Evolutionary conservation across 192 early-diverging fungal species (phyloP).

Genomic region (Lunasporangiospora selenospora): DNA sequence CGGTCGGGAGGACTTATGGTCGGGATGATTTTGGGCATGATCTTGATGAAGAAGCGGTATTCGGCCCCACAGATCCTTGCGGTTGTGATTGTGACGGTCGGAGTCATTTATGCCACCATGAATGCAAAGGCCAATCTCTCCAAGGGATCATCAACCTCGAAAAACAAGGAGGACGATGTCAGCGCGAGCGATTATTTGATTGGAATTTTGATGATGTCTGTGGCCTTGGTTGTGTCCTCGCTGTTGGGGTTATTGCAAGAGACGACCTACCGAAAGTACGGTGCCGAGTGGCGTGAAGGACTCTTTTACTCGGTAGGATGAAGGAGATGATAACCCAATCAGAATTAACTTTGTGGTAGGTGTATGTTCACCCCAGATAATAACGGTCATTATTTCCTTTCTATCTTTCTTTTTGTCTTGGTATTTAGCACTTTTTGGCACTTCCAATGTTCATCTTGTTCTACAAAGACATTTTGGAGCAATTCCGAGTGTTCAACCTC

Average conservation of each 20-base stretch:
- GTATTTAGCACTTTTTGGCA: slow-evolving; percentile 71
- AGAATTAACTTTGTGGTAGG: too few species aligned
- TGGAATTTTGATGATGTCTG: slow-evolving; percentile 71
- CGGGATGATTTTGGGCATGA: slow-evolving; percentile 79
- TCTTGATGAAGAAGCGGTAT: slow-evolving; percentile 69
- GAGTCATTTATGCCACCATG: slow-evolving; percentile 76
- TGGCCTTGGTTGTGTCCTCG: slow-evolving; percentile 80
- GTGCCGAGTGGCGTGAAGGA: slow-evolving; percentile 87
- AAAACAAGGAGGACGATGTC: neutral
- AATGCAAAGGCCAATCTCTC: slow-evolving; percentile 45
- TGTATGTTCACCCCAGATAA: too few species aligned
- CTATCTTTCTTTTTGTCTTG: neutral
- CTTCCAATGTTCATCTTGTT: slow-evolving; percentile 84
- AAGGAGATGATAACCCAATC: neutral
- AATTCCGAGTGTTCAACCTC: slow-evolving; percentile 60
- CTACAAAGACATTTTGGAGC: slow-evolving; percentile 66
- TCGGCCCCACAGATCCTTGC: slow-evolving; percentile 58
- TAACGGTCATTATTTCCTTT: too few species aligned
- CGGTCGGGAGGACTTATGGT: slow-evolving; percentile 83
- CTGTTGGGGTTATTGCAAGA: slow-evolving; percentile 88
- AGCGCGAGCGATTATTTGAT: slow-evolving; percentile 59
- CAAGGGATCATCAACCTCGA: slow-evolving; percentile 10
- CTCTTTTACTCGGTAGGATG: slow-evolving; percentile 80
- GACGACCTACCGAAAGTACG: slow-evolving; percentile 75
- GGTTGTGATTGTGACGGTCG: slow-evolving; percentile 79